Evolutionary conservation across 1,284 basidiomycete species (phyloP).

Genomic region (Schizophyllum commune): DNA sequence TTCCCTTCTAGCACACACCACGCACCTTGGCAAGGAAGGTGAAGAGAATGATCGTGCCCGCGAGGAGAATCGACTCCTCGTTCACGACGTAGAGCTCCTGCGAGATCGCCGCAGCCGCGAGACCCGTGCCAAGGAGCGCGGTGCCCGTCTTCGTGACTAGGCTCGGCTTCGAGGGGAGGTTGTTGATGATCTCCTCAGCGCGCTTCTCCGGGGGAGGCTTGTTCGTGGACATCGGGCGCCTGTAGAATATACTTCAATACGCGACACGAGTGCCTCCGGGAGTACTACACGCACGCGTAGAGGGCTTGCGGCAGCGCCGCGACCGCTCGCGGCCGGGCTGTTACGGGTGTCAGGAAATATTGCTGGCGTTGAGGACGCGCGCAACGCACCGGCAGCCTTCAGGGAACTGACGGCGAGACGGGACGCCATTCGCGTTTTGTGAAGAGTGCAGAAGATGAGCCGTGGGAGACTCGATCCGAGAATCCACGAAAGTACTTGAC

Average conservation of each 20-base stretch:
- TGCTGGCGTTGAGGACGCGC: background rate
- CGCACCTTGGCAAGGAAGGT: slow-evolving; percentile 77
- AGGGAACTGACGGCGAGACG: slow-evolving; percentile 63
- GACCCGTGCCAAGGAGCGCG: slow-evolving; percentile 85
- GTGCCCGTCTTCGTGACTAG: slow-evolving; percentile 94
- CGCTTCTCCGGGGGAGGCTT: slow-evolving; percentile 78
- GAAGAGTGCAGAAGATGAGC: background rate
- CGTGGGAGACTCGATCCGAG: background rate
- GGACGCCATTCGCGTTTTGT: slow-evolving; percentile 45
- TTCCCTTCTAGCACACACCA: slow-evolving; percentile 4
- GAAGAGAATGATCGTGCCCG: slow-evolving; percentile 85
- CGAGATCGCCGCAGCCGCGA: slow-evolving; percentile 90
- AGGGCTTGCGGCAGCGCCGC: slow-evolving; percentile 44
- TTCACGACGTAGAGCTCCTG: slow-evolving; percentile 98
- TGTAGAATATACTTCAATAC: slow-evolving; percentile 19
- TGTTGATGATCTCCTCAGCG: slow-evolving; percentile 87
- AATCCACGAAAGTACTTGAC: background rate
- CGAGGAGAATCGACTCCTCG: slow-evolving; percentile 83
- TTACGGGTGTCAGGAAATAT: slow-evolving; percentile 5
- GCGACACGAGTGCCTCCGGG: background rate
- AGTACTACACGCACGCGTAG: slow-evolving; percentile 42
- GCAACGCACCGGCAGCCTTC: slow-evolving; percentile 47
- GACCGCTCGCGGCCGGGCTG: slow-evolving; percentile 52
- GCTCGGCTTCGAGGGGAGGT: slow-evolving; percentile 82
- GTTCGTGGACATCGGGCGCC: slow-evolving; percentile 58